A percentile compares a stretch with the other conserved stretches of the same genome.
Conservation (phyloP, 331 rosid genomes). For the Cucumis variabilis region DNA sequence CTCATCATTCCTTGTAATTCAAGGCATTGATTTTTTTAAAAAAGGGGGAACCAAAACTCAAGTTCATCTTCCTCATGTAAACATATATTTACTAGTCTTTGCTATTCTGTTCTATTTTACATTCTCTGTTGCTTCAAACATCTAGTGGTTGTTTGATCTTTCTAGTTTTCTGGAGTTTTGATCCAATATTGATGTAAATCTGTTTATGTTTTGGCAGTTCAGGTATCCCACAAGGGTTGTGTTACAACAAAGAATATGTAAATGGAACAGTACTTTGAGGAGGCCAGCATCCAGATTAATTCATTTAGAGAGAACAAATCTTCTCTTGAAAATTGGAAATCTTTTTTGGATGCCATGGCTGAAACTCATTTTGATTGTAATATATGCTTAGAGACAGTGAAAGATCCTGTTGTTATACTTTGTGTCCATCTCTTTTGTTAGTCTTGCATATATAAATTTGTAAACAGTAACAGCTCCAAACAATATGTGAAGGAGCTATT, state of each 20-base stretch:
- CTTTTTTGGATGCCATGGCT: conserved; percentile 38
- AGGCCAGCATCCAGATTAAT: conserved; percentile 14
- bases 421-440: conserved; percentile 98
- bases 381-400: conserved; percentile 80
- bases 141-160: background rate
- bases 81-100: background rate
- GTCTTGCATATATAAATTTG: conserved; percentile 92
- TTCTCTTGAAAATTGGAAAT: conserved; percentile 52
- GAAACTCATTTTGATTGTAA: conserved; percentile 73
- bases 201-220: conserved; percentile 6
- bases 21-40: background rate
- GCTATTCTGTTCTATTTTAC: background rate
- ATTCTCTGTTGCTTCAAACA: background rate
- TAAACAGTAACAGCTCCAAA: background rate
- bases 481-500: background rate
- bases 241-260: conserved; percentile 1
- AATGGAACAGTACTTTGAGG: conserved; percentile 25
- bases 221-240: background rate
- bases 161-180: background rate
- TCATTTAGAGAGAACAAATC: conserved; percentile 49
- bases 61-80: conserved; percentile 15
- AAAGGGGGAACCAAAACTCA: background rate
- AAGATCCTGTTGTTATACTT: conserved; percentile 93
- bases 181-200: background rate
- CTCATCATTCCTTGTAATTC: background rate